Conservation (phyloP, 257 asterid species). For the Nicotiana paniculata region DNA sequence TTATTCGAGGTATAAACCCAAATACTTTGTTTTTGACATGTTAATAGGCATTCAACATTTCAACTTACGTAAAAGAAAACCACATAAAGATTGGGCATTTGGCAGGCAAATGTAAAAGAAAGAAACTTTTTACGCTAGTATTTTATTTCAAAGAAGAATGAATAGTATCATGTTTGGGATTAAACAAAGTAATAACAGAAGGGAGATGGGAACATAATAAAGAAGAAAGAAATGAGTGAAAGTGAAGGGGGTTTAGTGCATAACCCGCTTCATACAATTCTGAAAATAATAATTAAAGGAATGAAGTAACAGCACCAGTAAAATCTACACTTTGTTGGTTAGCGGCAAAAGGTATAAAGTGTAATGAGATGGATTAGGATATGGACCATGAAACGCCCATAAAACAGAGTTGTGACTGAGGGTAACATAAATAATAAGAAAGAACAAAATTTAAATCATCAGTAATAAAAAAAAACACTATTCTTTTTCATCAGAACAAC, state of each 20-base stretch:
- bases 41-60: not conserved
- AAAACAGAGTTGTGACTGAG: not conserved
- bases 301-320: not conserved
- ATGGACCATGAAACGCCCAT: not conserved
- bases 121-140: not conserved
- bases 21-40: not conserved
- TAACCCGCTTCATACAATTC: not conserved
- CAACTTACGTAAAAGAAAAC: not conserved
- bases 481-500: not conserved
- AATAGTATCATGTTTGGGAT: not conserved
- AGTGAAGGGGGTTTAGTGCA: not conserved
- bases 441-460: not conserved
- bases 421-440: not conserved
- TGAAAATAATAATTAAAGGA: not conserved
- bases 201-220: not conserved
- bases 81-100: not conserved
- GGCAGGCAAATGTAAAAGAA: not conserved
- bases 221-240: not conserved
- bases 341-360: not conserved
- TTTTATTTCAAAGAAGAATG: not conserved
- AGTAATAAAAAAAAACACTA: not conserved
- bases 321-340: not conserved
- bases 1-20: not conserved
- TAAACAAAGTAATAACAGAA: not conserved
- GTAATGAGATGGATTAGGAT: not conserved